A percentile compares a stretch with the other conserved stretches of the same genome.
These are phyloP conservation scores for Ehretia macrophylla DNA, from an alignment of 257 asterid species.

Conservation along the genomic window DNA sequence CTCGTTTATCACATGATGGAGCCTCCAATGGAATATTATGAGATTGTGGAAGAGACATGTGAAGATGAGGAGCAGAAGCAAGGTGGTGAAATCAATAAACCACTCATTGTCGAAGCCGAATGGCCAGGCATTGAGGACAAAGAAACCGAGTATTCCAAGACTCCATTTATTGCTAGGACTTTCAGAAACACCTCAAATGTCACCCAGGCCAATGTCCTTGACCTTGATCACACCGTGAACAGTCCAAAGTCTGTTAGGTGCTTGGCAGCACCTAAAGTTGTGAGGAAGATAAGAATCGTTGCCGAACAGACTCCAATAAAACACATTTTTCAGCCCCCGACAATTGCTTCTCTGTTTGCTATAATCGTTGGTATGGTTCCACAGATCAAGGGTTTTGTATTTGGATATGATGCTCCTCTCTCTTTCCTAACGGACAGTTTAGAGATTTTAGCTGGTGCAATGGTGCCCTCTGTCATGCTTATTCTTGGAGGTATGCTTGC, in stretches of 20 bases:
- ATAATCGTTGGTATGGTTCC: conserved; percentile 34
- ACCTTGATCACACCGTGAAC: conserved; percentile 9
- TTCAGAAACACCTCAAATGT: conserved; percentile 11
- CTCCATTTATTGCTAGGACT: conserved; percentile 25
- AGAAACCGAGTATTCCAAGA: conserved; percentile 33
- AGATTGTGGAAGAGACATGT: conserved; percentile 21
- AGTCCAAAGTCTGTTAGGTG: conserved; percentile 17
- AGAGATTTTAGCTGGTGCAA: conserved; percentile 38
- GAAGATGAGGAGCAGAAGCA: conserved; percentile 5
- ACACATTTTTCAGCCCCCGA: conserved; percentile 41
- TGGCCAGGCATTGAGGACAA: conserved; percentile 36
- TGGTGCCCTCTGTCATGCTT: conserved; percentile 46
- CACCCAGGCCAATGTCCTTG: conserved; percentile 8
- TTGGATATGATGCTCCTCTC: conserved; percentile 32
- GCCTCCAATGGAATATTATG: conserved; percentile 32
- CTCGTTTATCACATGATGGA: conserved; percentile 44
- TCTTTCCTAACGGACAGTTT: conserved; percentile 35
- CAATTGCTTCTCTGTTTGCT: conserved; percentile 37
- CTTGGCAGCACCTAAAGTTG: conserved; percentile 26
- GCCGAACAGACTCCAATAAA: conserved; percentile 36
- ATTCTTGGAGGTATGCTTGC: conserved; percentile 45
- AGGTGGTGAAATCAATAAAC: conserved; percentile 13
- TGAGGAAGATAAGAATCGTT: conserved; percentile 27
- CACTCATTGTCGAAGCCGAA: conserved; percentile 38
- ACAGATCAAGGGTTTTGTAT: conserved; percentile 23